Evolutionary conservation across 768 basidiomycete genomes (phyloP).

Genomic region (Trametes coccinea): DNA sequence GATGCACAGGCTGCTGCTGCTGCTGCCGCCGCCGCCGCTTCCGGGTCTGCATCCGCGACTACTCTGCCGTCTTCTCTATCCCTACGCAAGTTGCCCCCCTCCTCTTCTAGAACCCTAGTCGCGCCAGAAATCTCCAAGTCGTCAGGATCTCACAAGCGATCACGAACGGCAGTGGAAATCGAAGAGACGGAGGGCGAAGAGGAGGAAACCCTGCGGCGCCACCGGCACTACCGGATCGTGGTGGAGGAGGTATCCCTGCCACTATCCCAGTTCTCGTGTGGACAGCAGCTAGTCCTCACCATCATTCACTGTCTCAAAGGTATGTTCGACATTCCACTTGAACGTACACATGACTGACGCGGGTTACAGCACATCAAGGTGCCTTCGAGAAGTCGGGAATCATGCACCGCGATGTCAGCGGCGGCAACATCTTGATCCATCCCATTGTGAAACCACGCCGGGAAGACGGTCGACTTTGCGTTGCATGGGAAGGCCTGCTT

Average conservation of each 20-base stretch:
- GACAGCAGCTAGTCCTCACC: neutral
- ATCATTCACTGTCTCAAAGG: neutral
- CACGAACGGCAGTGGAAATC: neutral
- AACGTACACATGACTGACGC: neutral
- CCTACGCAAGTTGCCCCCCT: neutral
- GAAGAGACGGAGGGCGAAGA: neutral
- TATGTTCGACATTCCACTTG: neutral
- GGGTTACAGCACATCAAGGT: neutral
- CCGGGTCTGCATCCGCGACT: neutral
- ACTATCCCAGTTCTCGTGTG: neutral
- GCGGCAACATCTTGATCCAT: constrained; percentile 8
- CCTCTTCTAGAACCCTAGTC: neutral
- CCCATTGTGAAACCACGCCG: neutral
- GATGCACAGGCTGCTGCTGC: neutral
- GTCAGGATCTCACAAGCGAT: neutral
- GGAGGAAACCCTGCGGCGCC: neutral
- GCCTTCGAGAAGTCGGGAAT: neutral
- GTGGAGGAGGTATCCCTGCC: neutral
- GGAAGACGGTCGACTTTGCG: neutral
- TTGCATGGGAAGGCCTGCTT: neutral
- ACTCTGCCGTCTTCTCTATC: too few relatives aligned
- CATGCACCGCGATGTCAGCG: constrained; percentile 8
- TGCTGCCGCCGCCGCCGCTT: too few relatives aligned
- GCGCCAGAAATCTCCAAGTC: neutral
- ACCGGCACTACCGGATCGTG: constrained; percentile 3